A percentile compares a stretch with the other conserved stretches of the same genome.
Evolutionary conservation across 2,329 filamentous ascomycete genomes (phyloP).

Genomic region (Colletotrichum chlorophyti): DNA sequence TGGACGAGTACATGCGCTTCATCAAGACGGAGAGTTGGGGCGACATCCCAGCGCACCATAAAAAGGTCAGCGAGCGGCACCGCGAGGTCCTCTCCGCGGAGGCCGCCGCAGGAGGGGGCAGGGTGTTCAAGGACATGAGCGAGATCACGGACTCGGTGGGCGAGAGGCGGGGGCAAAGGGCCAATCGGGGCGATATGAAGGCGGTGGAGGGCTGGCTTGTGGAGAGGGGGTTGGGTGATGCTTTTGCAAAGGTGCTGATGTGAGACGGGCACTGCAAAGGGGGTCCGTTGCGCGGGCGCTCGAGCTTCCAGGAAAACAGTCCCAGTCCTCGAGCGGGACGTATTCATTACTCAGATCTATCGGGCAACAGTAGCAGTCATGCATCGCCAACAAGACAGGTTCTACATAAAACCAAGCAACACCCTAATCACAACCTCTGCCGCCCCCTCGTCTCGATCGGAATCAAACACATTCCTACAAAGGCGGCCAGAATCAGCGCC

Average conservation of each 20-base stretch:
- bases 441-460: constrained; percentile 69
- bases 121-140: constrained; percentile 61
- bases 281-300: too few relatives aligned
- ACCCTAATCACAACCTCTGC: constrained; percentile 54
- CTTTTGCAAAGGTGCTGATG: constrained; percentile 50
- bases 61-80: constrained; percentile 65
- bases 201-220: constrained; percentile 57
- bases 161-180: constrained; percentile 54
- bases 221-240: constrained; percentile 50
- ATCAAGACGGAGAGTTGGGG: constrained; percentile 70
- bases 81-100: constrained; percentile 40
- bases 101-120: too few relatives aligned
- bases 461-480: constrained; percentile 65
- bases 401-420: neutral
- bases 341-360: neutral
- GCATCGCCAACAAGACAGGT: too few relatives aligned
- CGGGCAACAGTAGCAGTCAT: too few relatives aligned
- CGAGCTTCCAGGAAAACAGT: too few relatives aligned
- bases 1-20: constrained; percentile 67
- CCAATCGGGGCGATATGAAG: constrained; percentile 60
- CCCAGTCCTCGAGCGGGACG: too few relatives aligned
- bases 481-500: constrained; percentile 62
- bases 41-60: constrained; percentile 66
- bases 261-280: too few relatives aligned
- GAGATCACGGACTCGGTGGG: constrained; percentile 60